Evolutionary conservation across 306 rosid species (phyloP).

Genomic region (Gastrolobium bilobum): DNA sequence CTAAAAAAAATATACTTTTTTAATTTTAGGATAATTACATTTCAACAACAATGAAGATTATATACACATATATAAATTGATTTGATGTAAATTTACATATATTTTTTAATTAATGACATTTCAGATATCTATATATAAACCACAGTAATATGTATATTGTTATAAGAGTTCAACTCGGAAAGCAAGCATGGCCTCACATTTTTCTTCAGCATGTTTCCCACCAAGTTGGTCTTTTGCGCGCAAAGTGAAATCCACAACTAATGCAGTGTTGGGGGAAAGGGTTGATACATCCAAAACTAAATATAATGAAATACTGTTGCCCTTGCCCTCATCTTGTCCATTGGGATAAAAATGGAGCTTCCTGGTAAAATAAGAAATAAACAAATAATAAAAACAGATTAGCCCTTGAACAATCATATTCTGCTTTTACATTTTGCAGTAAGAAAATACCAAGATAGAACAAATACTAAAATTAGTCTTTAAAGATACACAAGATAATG

Average conservation of each 20-base stretch:
- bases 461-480: not conserved
- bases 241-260: slow-evolving; percentile 39
- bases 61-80: too few species aligned
- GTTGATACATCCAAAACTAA: slow-evolving; percentile 35
- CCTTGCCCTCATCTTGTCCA: too few species aligned
- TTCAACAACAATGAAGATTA: too few species aligned
- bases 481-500: not conserved
- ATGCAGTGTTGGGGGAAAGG: slow-evolving; percentile 26
- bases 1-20: too few species aligned
- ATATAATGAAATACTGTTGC: slow-evolving; percentile 48
- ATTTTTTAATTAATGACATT: too few species aligned
- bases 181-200: slow-evolving; percentile 34
- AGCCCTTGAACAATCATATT: not conserved
- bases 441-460: not conserved
- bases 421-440: not conserved
- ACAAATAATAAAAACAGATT: not conserved
- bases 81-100: too few species aligned
- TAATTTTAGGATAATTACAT: too few species aligned
- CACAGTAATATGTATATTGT: not conserved
- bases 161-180: not conserved
- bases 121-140: too few species aligned
- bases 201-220: slow-evolving; percentile 41
- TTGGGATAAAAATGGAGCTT: not conserved
- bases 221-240: slow-evolving; percentile 42
- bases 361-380: slow-evolving; percentile 21